A percentile compares a stretch with the other conserved stretches of the same genome.
Conservation (phyloP, 2,329 filamentous ascomycete genomes). For the Claviceps sp. region DNA sequence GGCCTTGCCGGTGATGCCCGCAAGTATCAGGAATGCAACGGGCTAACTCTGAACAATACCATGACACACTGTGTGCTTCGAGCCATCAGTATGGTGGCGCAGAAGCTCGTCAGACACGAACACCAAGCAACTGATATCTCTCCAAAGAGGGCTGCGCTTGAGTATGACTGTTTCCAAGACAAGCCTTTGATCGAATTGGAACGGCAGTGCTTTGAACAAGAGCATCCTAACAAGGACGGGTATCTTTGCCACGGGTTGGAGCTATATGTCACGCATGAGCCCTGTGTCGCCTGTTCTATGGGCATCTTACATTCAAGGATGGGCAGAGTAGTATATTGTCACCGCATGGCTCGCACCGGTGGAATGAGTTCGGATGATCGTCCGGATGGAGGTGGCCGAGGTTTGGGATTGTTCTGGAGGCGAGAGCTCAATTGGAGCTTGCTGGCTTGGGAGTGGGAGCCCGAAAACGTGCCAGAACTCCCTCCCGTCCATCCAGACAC, state of each 20-base stretch:
- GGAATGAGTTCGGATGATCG: slow-evolving; percentile 69
- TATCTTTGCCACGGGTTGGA: slow-evolving; percentile 92
- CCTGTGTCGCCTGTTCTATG: slow-evolving; percentile 95
- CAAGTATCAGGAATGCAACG: slow-evolving; percentile 41
- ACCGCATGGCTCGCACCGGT: slow-evolving; percentile 67
- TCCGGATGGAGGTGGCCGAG: slow-evolving; percentile 40
- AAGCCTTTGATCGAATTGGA: slow-evolving; percentile 56
- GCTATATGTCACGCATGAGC: slow-evolving; percentile 89
- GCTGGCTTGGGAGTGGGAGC: slow-evolving; percentile 64
- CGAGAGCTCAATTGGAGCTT: slow-evolving; percentile 79
- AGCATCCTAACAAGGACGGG: slow-evolving; percentile 58
- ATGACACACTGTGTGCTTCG: slow-evolving; percentile 68
- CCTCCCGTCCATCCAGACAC: slow-evolving; percentile 32
- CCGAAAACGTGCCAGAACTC: slow-evolving; percentile 25
- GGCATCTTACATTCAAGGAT: slow-evolving; percentile 89
- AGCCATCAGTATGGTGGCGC: slow-evolving; percentile 71
- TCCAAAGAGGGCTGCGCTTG: slow-evolving; percentile 26
- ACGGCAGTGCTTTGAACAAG: slow-evolving; percentile 44
- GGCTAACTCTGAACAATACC: slow-evolving; percentile 47
- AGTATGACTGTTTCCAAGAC: slow-evolving; percentile 54
- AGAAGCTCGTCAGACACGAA: slow-evolving; percentile 46
- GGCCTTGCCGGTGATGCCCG: slow-evolving; percentile 67
- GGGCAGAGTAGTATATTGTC: slow-evolving; percentile 67
- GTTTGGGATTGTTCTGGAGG: slow-evolving; percentile 57
- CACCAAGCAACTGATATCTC: slow-evolving; percentile 25